Base-by-base conservation (phyloP, 2,329 filamentous ascomycete species). In the Atkinsonella hypoxylon region DNA sequence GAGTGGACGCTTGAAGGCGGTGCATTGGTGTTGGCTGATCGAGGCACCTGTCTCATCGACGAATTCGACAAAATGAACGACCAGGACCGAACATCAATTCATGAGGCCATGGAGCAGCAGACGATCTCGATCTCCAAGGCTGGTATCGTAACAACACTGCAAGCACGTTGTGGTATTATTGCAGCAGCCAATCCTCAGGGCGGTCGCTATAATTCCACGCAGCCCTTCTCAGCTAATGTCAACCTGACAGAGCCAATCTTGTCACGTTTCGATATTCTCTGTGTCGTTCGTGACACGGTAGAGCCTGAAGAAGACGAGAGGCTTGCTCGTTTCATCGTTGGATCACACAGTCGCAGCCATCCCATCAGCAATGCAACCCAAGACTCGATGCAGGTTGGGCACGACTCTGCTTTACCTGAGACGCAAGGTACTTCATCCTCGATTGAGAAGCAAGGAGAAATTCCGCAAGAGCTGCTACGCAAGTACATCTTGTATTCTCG, bases 41-140 rank as follows among this genome's bases (percentile, higher is more conserved):
- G 88, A 57, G 93, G 93, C 40, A 95, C 89, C 15, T 97, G 93
- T 62, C 76, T 98, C 31, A 98, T 98, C 55, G 93, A 98, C 61
- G 93, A 98, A 69, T 98, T 98, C 61, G 93, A 98, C 78, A 98
- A 98, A 77, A 98, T 98, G 93, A 97, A 97, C 66, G 93, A 98
- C 65, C 89, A 97, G 64, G 93, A 98, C 67, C 82, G 93, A 57
- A 97, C 93, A 1, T 95, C 89, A 8, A 98, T 98, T 59, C 93
- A 98, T 77, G 93, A 98, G 75, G 93, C 93, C 53, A 98, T 98
- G 93, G 93, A 98, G 69, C 93, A 98, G 69, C 93, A 98, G 70
- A 98, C 93, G 1, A 98, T 98, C 58, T 97, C 91, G 54, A 98
- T 98, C 63, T 95, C 89, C 56, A 98, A 98, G 67, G 93, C 93